These are phyloP conservation scores for Nakazawaea molendinolei DNA, from an alignment of 805 yeast species.

Conservation along the genomic window DNA sequence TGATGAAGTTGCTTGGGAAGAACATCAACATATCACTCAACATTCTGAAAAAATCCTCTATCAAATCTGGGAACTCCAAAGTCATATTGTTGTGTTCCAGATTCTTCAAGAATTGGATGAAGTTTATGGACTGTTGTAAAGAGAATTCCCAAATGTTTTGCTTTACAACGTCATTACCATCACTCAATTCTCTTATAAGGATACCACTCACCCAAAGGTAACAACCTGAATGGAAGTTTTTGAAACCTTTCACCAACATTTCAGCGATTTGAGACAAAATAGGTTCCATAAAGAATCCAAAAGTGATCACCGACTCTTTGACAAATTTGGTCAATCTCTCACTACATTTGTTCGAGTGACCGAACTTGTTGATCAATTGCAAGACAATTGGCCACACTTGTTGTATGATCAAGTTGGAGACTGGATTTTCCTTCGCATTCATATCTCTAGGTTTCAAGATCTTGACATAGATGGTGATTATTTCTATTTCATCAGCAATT, in stretches of 20 bases:
- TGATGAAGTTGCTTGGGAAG: constrained; percentile 50
- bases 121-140: constrained; percentile 53
- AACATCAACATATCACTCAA: constrained; percentile 71
- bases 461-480: constrained; percentile 53
- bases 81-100: constrained; percentile 14
- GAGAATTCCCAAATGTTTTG: constrained; percentile 71
- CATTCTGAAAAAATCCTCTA: constrained; percentile 86
- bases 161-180: constrained; percentile 45
- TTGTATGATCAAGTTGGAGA: constrained; percentile 46
- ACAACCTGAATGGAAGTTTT: constrained; percentile 66
- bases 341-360: constrained; percentile 55
- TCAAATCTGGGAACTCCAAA: constrained; percentile 51
- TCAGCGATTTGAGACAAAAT: constrained; percentile 60
- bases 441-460: constrained; percentile 44
- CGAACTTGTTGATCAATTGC: constrained; percentile 44
- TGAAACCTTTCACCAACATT: constrained; percentile 64
- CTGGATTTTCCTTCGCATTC: constrained; percentile 36
- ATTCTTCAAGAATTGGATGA: constrained; percentile 36
- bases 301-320: constrained; percentile 58
- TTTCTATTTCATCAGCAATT: constrained; percentile 71
- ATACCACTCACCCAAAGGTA: constrained; percentile 88
- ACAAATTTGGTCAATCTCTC: constrained; percentile 70
- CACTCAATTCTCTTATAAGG: constrained; percentile 64
- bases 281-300: constrained; percentile 48
- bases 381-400: constrained; percentile 53